These are phyloP conservation scores for Diddensiella santjacobensis DNA, from an alignment of 805 yeast species.

Conservation along the genomic window DNA sequence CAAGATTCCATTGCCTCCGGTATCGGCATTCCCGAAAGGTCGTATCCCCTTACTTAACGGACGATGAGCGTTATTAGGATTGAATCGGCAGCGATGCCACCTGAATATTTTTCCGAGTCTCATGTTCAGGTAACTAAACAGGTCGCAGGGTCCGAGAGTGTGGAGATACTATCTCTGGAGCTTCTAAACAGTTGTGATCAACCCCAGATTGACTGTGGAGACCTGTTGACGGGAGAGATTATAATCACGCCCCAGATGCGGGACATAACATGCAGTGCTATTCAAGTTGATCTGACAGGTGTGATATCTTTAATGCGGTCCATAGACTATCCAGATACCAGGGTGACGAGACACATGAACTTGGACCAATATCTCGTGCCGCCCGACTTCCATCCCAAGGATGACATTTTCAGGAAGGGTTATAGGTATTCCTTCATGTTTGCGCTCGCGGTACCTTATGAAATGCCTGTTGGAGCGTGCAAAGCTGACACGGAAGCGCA, in stretches of 20 bases:
- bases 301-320: conserved; percentile 12
- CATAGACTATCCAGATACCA: conserved; percentile 9
- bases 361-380: conserved; percentile 5
- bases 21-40: too few relatives aligned
- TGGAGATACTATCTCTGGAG: too few relatives aligned
- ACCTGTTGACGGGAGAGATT: conserved; percentile 8
- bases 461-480: conserved; percentile 5
- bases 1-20: too few relatives aligned
- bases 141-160: too few relatives aligned
- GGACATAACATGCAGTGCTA: conserved; percentile 3
- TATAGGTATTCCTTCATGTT: conserved; percentile 8
- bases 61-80: too few relatives aligned
- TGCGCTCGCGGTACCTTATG: conserved; percentile 12
- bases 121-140: too few relatives aligned
- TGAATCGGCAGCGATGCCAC: too few relatives aligned
- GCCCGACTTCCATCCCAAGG: conserved; percentile 1
- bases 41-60: too few relatives aligned
- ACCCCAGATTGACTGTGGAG: conserved; percentile 9
- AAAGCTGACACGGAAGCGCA: conserved; percentile 7
- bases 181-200: too few relatives aligned
- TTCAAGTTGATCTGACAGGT: conserved; percentile 9
- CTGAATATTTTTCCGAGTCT: too few relatives aligned
- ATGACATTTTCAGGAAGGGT: conserved; percentile 7
- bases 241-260: conserved; percentile 2
- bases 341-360: not conserved